These are phyloP conservation scores for Aphanomyces invadans DNA, from an alignment of 352 stramenopile species.

Conservation along the genomic window DNA sequence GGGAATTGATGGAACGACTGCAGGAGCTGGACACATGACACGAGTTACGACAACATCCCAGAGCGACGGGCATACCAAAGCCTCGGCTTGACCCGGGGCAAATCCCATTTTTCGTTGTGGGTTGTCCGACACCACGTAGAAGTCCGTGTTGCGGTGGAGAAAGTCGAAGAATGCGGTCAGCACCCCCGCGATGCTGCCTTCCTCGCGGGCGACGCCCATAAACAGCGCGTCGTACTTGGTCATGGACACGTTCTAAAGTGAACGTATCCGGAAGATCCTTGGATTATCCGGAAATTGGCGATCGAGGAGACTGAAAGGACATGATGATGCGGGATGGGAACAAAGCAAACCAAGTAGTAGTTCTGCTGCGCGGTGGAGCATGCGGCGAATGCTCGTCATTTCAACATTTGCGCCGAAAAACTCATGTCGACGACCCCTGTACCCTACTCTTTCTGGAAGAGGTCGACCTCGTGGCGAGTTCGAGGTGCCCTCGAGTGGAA, in stretches of 20 bases:
- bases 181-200: slow-evolving; percentile 92
- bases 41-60: too few relatives aligned
- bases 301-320: not conserved
- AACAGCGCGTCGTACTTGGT: slow-evolving; percentile 55
- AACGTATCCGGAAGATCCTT: not conserved
- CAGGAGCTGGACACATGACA: slow-evolving; percentile 35
- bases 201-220: slow-evolving; percentile 91
- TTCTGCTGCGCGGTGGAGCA: slow-evolving; percentile 90
- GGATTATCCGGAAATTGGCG: not conserved
- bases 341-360: slow-evolving; percentile 25
- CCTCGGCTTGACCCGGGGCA: slow-evolving; percentile 45
- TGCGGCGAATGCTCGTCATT: slow-evolving; percentile 96
- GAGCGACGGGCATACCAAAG: slow-evolving; percentile 34
- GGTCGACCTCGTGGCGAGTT: slow-evolving; percentile 55
- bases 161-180: slow-evolving; percentile 97
- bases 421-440: slow-evolving; percentile 92
- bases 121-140: slow-evolving; percentile 83
- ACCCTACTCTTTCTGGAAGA: slow-evolving; percentile 56
- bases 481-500: not conserved
- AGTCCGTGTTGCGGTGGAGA: slow-evolving; percentile 96
- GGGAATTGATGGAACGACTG: slow-evolving; percentile 58
- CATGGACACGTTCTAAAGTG: not conserved
- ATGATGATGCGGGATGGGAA: not conserved
- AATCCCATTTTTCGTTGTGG: slow-evolving; percentile 59
- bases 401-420: slow-evolving; percentile 95